Evolutionary conservation across 78 protist genomes (phyloP).

Genomic region (Parvularia atlantis): DNA sequence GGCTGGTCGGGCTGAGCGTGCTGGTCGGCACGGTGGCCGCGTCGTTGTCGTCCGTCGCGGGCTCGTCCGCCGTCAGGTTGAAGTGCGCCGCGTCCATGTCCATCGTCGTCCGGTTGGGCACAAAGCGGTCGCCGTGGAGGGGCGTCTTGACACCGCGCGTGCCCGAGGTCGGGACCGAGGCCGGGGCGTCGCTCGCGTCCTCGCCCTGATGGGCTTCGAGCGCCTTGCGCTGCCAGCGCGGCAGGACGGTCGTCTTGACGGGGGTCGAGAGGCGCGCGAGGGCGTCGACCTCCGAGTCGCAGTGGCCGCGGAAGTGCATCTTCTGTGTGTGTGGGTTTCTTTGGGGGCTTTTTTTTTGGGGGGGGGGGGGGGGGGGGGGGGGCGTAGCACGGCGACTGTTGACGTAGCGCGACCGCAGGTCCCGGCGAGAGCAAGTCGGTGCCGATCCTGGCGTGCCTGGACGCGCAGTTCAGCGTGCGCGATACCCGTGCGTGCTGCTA

Average conservation of each 20-base stretch:
- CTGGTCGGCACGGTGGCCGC: constrained; percentile 19
- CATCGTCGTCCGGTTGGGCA: constrained; percentile 36
- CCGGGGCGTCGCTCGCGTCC: background rate
- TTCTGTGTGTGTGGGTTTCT: no score
- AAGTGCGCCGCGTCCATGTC: constrained; percentile 6
- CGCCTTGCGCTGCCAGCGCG: background rate
- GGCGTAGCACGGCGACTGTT: no score
- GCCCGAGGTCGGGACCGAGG: background rate
- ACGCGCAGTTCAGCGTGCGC: no score
- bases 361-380: no score
- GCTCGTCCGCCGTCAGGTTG: background rate
- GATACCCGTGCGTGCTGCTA: no score
- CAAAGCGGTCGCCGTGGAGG: constrained; percentile 18
- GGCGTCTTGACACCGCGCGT: background rate
- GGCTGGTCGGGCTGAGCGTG: background rate
- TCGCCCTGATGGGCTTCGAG: background rate
- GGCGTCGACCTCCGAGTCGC: no score
- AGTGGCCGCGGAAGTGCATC: no score
- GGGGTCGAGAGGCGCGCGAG: no score
- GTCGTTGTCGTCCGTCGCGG: background rate
- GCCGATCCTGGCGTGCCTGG: no score
- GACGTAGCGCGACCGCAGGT: no score
- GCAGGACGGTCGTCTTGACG: background rate
- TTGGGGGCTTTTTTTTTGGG: no score
- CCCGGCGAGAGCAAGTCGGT: no score